Percentiles rank a stretch among this genome's conserved stretches.
These are phyloP conservation scores for Lodderomyces oxycetoniae DNA, from an alignment of 1,139 yeast genomes.

Conservation along the genomic window DNA sequence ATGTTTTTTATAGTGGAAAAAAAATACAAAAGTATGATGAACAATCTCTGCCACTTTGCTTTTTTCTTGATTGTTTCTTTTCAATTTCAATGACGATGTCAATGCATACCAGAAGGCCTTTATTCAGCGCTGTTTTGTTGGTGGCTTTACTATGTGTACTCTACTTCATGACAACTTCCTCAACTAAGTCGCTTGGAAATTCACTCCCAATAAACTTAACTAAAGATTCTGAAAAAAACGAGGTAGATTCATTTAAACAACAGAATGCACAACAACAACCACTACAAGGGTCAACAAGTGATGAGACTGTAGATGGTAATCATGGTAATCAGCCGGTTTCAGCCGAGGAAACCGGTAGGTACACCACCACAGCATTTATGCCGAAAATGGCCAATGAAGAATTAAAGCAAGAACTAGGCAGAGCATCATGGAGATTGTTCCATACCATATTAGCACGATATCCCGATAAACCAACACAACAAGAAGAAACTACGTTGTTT, in stretches of 20 bases:
- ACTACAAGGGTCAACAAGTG: not conserved
- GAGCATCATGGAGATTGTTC: slow-evolving; percentile 81
- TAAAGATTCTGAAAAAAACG: slow-evolving; percentile 6
- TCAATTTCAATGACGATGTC: no score
- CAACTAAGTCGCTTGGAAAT: slow-evolving; percentile 22
- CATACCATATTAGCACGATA: slow-evolving; percentile 90
- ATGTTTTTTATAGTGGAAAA: no score
- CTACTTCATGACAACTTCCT: slow-evolving; percentile 25
- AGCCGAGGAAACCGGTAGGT: not conserved
- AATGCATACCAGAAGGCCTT: slow-evolving; percentile 19
- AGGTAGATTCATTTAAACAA: slow-evolving; percentile 2
- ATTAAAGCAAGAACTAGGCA: slow-evolving; percentile 68
- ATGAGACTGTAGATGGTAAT: not conserved
- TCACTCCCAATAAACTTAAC: slow-evolving; percentile 22
- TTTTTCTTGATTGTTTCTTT: no score
- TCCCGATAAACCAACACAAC: slow-evolving; percentile 71
- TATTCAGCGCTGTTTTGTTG: slow-evolving; percentile 22
- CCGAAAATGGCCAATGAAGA: slow-evolving; percentile 72
- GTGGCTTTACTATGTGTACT: slow-evolving; percentile 22
- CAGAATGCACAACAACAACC: slow-evolving; percentile 1
- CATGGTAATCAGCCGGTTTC: not conserved
- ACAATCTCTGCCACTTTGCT: no score
- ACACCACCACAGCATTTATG: slow-evolving; percentile 55
- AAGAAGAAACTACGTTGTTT: slow-evolving; percentile 58
- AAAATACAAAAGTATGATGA: no score